phyloP scores from a whole-genome alignment of 805 yeast genomes.

The Diddensiella santjacobensis region DNA sequence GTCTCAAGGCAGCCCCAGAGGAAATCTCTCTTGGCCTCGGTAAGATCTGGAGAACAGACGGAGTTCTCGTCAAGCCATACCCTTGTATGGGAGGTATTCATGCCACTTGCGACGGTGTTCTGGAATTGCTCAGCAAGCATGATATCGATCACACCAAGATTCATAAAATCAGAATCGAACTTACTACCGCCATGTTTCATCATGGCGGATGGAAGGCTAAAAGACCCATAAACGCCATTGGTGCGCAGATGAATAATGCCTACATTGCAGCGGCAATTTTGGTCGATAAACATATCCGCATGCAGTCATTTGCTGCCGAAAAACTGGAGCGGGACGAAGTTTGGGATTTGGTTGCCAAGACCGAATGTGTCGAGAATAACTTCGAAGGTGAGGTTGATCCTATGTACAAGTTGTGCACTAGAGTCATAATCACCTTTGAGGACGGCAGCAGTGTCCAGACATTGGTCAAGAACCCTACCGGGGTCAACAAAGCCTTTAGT shows the following conservation, averaged over 20 bases:
- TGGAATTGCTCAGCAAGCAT: slow-evolving; percentile 6
- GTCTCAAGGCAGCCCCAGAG: neutral
- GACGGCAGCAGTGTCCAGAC: neutral
- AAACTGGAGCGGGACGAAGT: slow-evolving; percentile 9
- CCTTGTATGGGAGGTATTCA: slow-evolving; percentile 19
- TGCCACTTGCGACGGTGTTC: slow-evolving; percentile 12
- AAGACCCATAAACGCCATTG: slow-evolving; percentile 15
- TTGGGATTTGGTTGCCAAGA: slow-evolving; percentile 13
- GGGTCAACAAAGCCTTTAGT: slow-evolving; percentile 9
- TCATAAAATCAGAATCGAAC: slow-evolving; percentile 9
- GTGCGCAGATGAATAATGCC: slow-evolving; percentile 16
- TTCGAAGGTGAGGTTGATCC: slow-evolving; percentile 4
- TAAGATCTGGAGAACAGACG: slow-evolving; percentile 7
- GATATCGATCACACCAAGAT: slow-evolving; percentile 10
- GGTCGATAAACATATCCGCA: slow-evolving; percentile 11
- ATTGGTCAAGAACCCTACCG: slow-evolving; percentile 8
- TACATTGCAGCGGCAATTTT: slow-evolving; percentile 16
- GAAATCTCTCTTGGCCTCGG: slow-evolving; percentile 4
- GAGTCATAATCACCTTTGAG: slow-evolving; percentile 4
- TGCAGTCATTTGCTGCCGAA: slow-evolving; percentile 9
- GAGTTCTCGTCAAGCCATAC: slow-evolving; percentile 15
- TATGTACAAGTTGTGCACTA: slow-evolving; percentile 6
- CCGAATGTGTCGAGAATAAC: slow-evolving; percentile 9
- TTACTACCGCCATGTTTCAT: slow-evolving; percentile 13
- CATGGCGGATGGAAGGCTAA: slow-evolving; percentile 9